Evolutionary conservation across 73 alveolate species (phyloP).

Genomic region (Stentor roeselii): DNA sequence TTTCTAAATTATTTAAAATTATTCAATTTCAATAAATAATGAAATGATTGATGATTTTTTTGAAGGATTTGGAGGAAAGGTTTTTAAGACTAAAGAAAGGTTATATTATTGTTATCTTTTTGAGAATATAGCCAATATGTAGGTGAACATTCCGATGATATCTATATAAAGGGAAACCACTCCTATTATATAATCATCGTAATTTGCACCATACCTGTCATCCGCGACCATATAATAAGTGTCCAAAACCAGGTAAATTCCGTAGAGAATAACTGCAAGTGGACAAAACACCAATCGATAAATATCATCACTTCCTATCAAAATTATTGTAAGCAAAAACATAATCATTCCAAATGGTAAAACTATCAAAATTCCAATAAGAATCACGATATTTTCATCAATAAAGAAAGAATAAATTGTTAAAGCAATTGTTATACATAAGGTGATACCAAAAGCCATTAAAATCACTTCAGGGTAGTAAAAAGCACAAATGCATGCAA

Average conservation of each 20-base stretch:
- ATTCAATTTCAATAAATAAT: too few species aligned
- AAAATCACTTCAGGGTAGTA: constrained; percentile 36
- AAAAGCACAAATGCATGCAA: constrained; percentile 18
- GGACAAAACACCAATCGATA: constrained; percentile 33
- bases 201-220: constrained; percentile 33
- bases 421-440: constrained; percentile 44
- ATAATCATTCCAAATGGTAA: constrained; percentile 24
- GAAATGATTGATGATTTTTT: too few species aligned
- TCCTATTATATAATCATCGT: constrained; percentile 59
- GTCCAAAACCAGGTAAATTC: constrained; percentile 44
- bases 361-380: constrained; percentile 39
- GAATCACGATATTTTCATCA: constrained; percentile 40
- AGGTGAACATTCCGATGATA: constrained; percentile 40
- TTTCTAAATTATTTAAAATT: too few species aligned
- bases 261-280: constrained; percentile 37
- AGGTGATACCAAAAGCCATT: constrained; percentile 47
- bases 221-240: constrained; percentile 46
- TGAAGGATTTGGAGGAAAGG: too few species aligned
- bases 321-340: constrained; percentile 38
- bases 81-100: too few species aligned
- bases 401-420: constrained; percentile 52
- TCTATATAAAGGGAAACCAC: constrained; percentile 51
- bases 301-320: constrained; percentile 25
- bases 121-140: neutral
- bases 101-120: too few species aligned